These are phyloP conservation scores for Aspergillus niger DNA, from an alignment of 2,329 filamentous ascomycete genomes.

Conservation along the genomic window DNA sequence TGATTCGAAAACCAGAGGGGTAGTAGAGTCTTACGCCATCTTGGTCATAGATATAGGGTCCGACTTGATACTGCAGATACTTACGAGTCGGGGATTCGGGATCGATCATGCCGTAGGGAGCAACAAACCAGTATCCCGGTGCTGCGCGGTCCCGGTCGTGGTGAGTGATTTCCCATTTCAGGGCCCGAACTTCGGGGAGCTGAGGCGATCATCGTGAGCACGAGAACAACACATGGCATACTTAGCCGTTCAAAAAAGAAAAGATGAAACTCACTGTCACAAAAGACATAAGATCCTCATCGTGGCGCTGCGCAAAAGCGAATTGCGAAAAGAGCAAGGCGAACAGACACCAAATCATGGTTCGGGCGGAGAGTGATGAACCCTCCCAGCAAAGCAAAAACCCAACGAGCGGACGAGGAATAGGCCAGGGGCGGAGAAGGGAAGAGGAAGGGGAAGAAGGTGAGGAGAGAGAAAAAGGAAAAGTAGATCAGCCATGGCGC, in stretches of 20 bases:
- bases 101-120: conserved; percentile 43
- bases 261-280: conserved; percentile 16
- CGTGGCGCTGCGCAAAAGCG: background rate
- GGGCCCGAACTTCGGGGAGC: conserved; percentile 29
- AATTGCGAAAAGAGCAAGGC: background rate
- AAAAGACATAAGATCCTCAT: conserved; percentile 21
- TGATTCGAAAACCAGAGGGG: background rate
- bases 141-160: conserved; percentile 29
- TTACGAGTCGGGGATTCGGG: conserved; percentile 27
- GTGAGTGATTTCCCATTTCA: conserved; percentile 32
- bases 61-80: conserved; percentile 46
- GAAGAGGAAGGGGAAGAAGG: background rate
- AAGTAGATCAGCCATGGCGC: background rate
- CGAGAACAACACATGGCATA: background rate
- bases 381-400: background rate
- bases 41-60: conserved; percentile 55
- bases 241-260: background rate
- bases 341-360: background rate
- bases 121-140: conserved; percentile 54
- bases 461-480: background rate
- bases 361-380: background rate
- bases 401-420: background rate
- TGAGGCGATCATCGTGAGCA: conserved; percentile 8
- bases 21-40: conserved; percentile 40
- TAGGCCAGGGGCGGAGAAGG: background rate